Evolutionary conservation across 805 yeast species (phyloP).

Genomic region (Spencermartinsiella europaea): DNA sequence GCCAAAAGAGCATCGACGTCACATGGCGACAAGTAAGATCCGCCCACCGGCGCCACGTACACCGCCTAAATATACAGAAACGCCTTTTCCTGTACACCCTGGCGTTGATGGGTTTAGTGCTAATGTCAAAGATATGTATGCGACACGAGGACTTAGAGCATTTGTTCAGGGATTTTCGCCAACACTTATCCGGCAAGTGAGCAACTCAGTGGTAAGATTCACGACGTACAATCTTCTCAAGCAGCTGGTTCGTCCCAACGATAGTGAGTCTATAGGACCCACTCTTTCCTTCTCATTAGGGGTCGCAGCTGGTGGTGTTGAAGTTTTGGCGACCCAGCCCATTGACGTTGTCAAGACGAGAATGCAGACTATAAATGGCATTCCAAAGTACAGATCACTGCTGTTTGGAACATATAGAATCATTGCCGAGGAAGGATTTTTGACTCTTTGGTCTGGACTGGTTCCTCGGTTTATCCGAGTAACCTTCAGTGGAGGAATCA

Average conservation of each 20-base stretch:
- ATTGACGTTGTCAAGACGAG: conserved; percentile 82
- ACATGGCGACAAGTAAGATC: no score
- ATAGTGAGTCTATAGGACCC: conserved; percentile 23
- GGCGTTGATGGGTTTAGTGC: conserved; percentile 20
- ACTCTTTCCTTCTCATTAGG: conserved; percentile 42
- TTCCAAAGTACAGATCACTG: conserved; percentile 32
- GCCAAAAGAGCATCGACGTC: no score
- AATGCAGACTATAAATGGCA: conserved; percentile 58
- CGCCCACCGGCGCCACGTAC: conserved; percentile 30
- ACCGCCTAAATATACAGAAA: neutral
- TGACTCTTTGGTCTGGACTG: conserved; percentile 34
- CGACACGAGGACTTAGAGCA: conserved; percentile 67
- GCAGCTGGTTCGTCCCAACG: conserved; percentile 41
- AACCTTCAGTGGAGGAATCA: conserved; percentile 64
- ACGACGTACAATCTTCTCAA: conserved; percentile 75
- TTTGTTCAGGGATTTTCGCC: conserved; percentile 78
- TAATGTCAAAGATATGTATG: conserved; percentile 52
- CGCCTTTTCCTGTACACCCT: conserved; percentile 21
- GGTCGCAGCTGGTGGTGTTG: conserved; percentile 62
- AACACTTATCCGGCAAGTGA: conserved; percentile 75
- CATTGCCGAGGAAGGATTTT: conserved; percentile 38
- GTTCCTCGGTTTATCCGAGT: conserved; percentile 64
- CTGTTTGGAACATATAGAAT: conserved; percentile 32
- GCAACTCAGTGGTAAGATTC: conserved; percentile 76
- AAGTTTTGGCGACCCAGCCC: conserved; percentile 79